Percentiles rank a stretch among this genome's conserved stretches.
Conservation (phyloP, 192 early-diverging fungal genomes). For the Gaertneriomyces sp. region DNA sequence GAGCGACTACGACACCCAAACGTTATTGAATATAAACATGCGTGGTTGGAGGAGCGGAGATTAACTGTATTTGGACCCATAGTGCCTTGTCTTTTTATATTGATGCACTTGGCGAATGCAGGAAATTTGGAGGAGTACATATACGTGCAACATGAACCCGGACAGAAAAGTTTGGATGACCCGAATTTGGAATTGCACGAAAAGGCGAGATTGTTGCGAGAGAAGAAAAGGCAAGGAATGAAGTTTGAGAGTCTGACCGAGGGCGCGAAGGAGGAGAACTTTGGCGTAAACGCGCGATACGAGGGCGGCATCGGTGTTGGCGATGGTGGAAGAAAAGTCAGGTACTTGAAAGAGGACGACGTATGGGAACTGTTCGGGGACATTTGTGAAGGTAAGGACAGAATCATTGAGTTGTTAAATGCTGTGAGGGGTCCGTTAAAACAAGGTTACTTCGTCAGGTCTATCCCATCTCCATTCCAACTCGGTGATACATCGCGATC, state of each 20-base stretch:
- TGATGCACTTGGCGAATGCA: slow-evolving; percentile 90
- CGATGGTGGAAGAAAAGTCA: slow-evolving; percentile 29
- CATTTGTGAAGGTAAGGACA: slow-evolving; percentile 79
- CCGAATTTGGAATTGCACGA: slow-evolving; percentile 5
- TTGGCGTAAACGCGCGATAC: slow-evolving; percentile 7
- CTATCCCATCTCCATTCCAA: too few species aligned
- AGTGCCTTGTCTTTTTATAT: slow-evolving; percentile 90
- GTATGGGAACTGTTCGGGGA: slow-evolving; percentile 89
- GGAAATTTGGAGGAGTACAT: slow-evolving; percentile 95
- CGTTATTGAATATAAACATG: slow-evolving; percentile 93
- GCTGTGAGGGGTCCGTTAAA: too few species aligned
- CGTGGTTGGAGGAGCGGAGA: slow-evolving; percentile 86
- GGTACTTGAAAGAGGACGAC: slow-evolving; percentile 50
- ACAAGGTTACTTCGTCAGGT: too few species aligned
- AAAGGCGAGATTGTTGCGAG: slow-evolving; percentile 15
- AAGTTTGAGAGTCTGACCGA: background rate
- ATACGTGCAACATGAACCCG: slow-evolving; percentile 44
- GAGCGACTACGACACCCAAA: slow-evolving; percentile 88
- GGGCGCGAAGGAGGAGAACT: background rate
- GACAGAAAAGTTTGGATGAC: background rate
- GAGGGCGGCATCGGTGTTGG: slow-evolving; percentile 37
- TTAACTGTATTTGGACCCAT: slow-evolving; percentile 74
- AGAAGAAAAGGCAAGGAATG: slow-evolving; percentile 1
- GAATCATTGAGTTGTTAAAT: background rate
- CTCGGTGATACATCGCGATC: background rate